Base-by-base conservation (phyloP, 1,284 basidiomycete species). In the Limonomyces culmigenus region DNA sequence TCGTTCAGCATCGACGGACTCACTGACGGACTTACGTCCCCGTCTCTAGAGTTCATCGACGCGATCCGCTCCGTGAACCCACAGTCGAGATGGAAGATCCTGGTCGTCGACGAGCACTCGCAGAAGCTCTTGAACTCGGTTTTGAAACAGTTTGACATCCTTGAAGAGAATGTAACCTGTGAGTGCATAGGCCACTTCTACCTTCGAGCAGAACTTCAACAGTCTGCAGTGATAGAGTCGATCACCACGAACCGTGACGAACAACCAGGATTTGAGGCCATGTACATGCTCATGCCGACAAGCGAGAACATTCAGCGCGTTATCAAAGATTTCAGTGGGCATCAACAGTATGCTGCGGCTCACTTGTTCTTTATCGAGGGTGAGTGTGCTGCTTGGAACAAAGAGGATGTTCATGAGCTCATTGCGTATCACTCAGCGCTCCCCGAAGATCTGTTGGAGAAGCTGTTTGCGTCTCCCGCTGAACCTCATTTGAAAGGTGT, bases 341-440 rank as follows among this genome's bases (percentile, higher is more conserved):
- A 59, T 38, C 67, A 71, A 41, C 85, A 84, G 49, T 98, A 97
- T 53, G 76, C 78, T 18, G 81, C 66, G 0, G 95, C 84, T 0
- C 88, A 97, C 55, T 55, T 97, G 39, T 96, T 95, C 67, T 98
- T 98, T 55, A 67, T 93, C 37, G 95, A 98, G 53, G 80, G 92
- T 86, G 46, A 47, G 72, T 58, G 21, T 36, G 29, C 18, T 39
- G 10, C 25, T 3, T 32, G 23, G 23, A 21, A 18, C 29, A 25
- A 13, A 12, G 16, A 19, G 18, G 13, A 27, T 36, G 17, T 35
- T 32, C 20, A 34, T 34, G 31, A 23, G n/a, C 11, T 8, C n/a
- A 14, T 20, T 18, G 29, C 32, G 42, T 41, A 29, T 37, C 13
- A 32, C 41, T 5, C 43, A 87, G 84, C 68, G 14, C 59, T 88